Percentiles rank a stretch among this genome's conserved stretches.
Evolutionary conservation across 306 rosid genomes (phyloP).

Genomic region (peach (Prunus persica)): DNA sequence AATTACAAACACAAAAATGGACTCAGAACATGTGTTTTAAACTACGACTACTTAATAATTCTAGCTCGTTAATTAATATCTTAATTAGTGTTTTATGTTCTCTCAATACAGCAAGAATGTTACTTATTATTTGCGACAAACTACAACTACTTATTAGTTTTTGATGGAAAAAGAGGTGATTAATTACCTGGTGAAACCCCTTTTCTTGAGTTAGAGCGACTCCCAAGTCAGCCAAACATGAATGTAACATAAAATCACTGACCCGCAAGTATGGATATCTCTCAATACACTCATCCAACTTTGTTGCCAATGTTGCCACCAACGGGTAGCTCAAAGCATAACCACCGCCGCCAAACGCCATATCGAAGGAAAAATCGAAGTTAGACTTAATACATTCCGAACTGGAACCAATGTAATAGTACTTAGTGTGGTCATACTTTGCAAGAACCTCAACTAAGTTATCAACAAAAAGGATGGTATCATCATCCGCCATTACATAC

Average conservation of each 20-base stretch:
- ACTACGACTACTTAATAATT: too few relatives aligned
- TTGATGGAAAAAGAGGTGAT: neutral
- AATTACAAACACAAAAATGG: neutral
- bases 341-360: slow-evolving; percentile 57
- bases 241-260: slow-evolving; percentile 40
- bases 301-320: slow-evolving; percentile 13
- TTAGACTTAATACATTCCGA: slow-evolving; percentile 32
- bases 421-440: slow-evolving; percentile 37
- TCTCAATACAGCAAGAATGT: too few relatives aligned
- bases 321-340: slow-evolving; percentile 52
- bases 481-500: slow-evolving; percentile 55
- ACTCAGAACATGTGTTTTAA: too few relatives aligned
- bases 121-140: too few relatives aligned
- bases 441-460: slow-evolving; percentile 37
- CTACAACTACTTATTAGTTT: too few relatives aligned
- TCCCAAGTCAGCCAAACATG: slow-evolving; percentile 45
- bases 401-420: slow-evolving; percentile 37
- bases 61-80: too few relatives aligned
- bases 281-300: slow-evolving; percentile 37
- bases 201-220: slow-evolving; percentile 24
- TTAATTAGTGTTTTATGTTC: too few relatives aligned
- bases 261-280: slow-evolving; percentile 28
- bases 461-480: slow-evolving; percentile 37
- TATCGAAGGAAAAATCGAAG: slow-evolving; percentile 31
- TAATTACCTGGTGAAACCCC: slow-evolving; percentile 58